These are phyloP conservation scores for Delphinella strobiligena DNA, from an alignment of 2,329 filamentous ascomycete species.

Conservation along the genomic window DNA sequence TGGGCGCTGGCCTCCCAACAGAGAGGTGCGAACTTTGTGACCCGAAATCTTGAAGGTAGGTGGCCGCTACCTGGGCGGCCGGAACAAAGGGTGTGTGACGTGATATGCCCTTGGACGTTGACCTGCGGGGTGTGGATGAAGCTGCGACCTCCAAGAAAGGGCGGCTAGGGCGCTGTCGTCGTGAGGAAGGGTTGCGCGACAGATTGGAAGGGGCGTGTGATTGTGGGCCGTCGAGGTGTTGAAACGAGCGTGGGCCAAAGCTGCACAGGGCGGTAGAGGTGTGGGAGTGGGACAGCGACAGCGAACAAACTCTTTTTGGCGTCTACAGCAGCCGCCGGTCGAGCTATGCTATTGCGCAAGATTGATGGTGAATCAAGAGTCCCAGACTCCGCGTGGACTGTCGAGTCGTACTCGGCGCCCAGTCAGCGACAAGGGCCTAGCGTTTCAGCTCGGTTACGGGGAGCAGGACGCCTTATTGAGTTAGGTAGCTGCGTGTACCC, in stretches of 20 bases:
- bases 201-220: background rate
- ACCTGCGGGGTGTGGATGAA: too few species aligned
- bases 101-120: background rate
- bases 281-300: background rate
- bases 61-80: constrained; percentile 4
- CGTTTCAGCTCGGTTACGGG: background rate
- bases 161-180: background rate
- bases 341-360: background rate
- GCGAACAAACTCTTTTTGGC: background rate
- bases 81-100: background rate
- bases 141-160: background rate
- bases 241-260: background rate
- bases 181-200: background rate
- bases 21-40: constrained; percentile 45
- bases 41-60: constrained; percentile 38
- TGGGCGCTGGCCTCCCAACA: constrained; percentile 36
- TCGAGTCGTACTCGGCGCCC: background rate
- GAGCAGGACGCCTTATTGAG: background rate
- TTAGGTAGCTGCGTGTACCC: background rate
- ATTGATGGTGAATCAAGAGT: background rate
- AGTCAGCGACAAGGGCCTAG: background rate
- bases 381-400: background rate
- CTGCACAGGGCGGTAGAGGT: background rate
- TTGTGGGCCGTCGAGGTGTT: background rate
- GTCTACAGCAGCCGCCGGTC: background rate